These are phyloP conservation scores for Lachnellula suecica DNA, from an alignment of 2,329 filamentous ascomycete species.

Conservation along the genomic window DNA sequence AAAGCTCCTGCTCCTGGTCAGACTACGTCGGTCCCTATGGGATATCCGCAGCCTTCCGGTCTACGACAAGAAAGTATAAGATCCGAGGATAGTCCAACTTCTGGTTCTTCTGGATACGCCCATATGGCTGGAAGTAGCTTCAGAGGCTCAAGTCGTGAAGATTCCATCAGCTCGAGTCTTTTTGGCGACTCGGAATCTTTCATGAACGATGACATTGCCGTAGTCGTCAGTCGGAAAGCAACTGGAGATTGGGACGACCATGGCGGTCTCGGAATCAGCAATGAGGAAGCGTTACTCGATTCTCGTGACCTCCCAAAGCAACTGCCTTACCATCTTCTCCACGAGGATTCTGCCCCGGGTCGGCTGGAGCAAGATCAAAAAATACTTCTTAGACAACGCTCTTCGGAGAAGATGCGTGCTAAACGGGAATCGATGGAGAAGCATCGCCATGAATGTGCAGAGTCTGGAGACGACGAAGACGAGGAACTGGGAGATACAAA, in stretches of 20 bases:
- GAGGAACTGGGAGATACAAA: slow-evolving; percentile 73
- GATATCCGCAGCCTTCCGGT: slow-evolving; percentile 61
- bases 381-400: slow-evolving; percentile 55
- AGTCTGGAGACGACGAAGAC: slow-evolving; percentile 93
- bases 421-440: slow-evolving; percentile 77
- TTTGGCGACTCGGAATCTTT: slow-evolving; percentile 84
- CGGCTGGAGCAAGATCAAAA: slow-evolving; percentile 46
- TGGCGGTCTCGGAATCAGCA: slow-evolving; percentile 77
- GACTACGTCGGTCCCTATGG: slow-evolving; percentile 44
- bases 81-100: slow-evolving; percentile 75
- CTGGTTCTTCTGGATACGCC: slow-evolving; percentile 68
- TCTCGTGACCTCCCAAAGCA: slow-evolving; percentile 37
- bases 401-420: slow-evolving; percentile 70
- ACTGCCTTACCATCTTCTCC: slow-evolving; percentile 53
- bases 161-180: slow-evolving; percentile 84
- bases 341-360: slow-evolving; percentile 64
- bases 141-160: slow-evolving; percentile 76
- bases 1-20: slow-evolving; percentile 65
- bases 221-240: slow-evolving; percentile 71
- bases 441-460: slow-evolving; percentile 69
- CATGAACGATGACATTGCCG: slow-evolving; percentile 73
- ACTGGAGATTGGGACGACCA: slow-evolving; percentile 78
- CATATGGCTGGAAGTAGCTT: slow-evolving; percentile 75
- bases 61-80: slow-evolving; percentile 63
- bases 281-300: slow-evolving; percentile 44